Evolutionary conservation across 768 basidiomycete genomes (phyloP).

Genomic region (Chlorophyllum brunneum): DNA sequence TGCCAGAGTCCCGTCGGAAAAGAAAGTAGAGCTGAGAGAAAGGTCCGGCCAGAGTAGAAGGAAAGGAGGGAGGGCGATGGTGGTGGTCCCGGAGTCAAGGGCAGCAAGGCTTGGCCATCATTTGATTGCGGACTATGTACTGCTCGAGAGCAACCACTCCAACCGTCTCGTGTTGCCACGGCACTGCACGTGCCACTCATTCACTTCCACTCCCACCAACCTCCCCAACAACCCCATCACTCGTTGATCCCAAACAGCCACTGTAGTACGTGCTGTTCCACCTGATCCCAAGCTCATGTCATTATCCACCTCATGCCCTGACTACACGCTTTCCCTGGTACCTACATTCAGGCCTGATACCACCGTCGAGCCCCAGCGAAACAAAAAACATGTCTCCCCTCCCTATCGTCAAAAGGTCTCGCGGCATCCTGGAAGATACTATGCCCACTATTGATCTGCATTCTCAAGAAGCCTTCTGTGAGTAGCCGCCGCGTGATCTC

Average conservation of each 20-base stretch:
- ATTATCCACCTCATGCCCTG: too few relatives aligned
- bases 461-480: constrained; percentile 46
- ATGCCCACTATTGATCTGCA: constrained; percentile 12
- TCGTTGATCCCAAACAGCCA: neutral
- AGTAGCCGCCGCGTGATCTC: constrained; percentile 56
- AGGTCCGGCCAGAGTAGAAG: constrained; percentile 18
- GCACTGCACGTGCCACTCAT: neutral
- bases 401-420: constrained; percentile 43
- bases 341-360: constrained; percentile 72
- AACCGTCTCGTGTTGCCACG: constrained; percentile 12
- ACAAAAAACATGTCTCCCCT: constrained; percentile 53
- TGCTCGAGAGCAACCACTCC: too few relatives aligned
- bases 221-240: constrained; percentile 10
- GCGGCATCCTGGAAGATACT: neutral
- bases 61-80: constrained; percentile 15
- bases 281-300: neutral
- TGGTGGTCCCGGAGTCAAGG: constrained; percentile 11
- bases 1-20: constrained; percentile 6
- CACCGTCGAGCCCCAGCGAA: constrained; percentile 56
- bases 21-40: constrained; percentile 17
- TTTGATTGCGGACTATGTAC: neutral
- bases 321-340: too few relatives aligned
- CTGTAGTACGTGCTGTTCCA: neutral
- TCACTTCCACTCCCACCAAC: neutral
- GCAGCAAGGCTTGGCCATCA: constrained; percentile 11